A percentile compares a stretch with the other conserved stretches of the same genome.
Evolutionary conservation across 352 stramenopile species (phyloP).

Genomic region (Thraustochytrium sp.): DNA sequence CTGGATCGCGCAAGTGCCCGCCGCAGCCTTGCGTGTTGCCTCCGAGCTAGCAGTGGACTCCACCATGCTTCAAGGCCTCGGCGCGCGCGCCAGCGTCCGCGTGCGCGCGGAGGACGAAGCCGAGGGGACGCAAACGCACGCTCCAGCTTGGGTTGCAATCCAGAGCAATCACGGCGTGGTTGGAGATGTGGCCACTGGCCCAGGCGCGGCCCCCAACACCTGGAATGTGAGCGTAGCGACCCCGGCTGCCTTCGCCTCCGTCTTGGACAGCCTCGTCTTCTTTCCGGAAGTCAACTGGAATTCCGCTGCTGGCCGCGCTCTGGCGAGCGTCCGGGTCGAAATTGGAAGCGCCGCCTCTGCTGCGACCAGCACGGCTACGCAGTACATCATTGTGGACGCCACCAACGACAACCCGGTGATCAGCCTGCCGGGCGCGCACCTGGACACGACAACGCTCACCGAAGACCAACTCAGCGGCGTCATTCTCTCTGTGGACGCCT

Average conservation of each 20-base stretch:
- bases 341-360: neutral
- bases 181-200: neutral
- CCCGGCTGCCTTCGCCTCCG: neutral
- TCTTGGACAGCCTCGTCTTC: neutral
- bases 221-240: neutral
- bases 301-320: neutral
- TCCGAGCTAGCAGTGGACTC: neutral
- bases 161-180: neutral
- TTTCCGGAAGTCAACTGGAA: conserved; percentile 9
- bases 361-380: neutral
- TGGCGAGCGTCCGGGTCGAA: neutral
- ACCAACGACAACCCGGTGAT: conserved; percentile 6
- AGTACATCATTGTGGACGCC: neutral
- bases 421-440: neutral
- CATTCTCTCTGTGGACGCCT: neutral
- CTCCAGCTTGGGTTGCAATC: neutral
- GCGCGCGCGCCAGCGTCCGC: neutral
- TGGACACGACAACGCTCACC: neutral
- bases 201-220: no score
- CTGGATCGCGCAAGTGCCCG: neutral
- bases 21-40: neutral
- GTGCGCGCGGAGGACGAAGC: neutral
- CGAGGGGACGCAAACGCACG: no score
- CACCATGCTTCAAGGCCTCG: neutral
- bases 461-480: neutral